Evolutionary conservation across 805 yeast genomes (phyloP), one percentile per base, ranked within the genome.

Genomic region (Nakazawaea siamensis): DNA sequence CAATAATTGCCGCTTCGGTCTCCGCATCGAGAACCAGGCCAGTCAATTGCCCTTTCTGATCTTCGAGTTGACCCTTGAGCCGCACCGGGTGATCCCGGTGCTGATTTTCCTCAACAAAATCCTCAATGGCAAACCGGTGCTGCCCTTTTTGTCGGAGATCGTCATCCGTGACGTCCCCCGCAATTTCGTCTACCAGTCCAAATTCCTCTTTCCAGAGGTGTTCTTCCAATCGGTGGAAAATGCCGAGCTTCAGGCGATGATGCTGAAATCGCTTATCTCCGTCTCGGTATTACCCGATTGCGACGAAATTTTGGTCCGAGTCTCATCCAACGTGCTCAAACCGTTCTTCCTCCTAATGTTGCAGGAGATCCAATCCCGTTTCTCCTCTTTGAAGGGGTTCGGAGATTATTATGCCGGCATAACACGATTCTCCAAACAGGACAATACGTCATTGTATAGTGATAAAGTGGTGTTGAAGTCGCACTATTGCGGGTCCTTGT

Each of bases 1-100:
- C n/a, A 37, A 37, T 16, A 32, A 36, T 18, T 17, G 25, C 5
- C 16, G 27, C 10, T 36, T 30, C 14, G 25, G 23, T 9, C 16
- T 36, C 15, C 16, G 17, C 5, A 26, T 37, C n/a, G 39, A 37
- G 17, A 37, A 31, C 26, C 39, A 37, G 21, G 30, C 29, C 8
- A 31, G 35, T 19, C 35, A 37, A 32, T 32, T 37, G 24, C 39
- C 39, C 4, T 37, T 32, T 24, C 35, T 37, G 39, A 28, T 37
- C 4, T 21, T 37, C 14, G 39, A 37, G 17, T 24, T 37, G 13
- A 18, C 26, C 8, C 14, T 37, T 17, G 29, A 31, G 9, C 30
- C 15, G 5, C 10, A 20, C 14, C 17, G 39, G 23, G 31, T 37
- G 15, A 29, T 37, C 2, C 39, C 39, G 4, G 24, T 37, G 6